Conservation (phyloP, 805 yeast genomes). For the Ogataea degrootiae region DNA sequence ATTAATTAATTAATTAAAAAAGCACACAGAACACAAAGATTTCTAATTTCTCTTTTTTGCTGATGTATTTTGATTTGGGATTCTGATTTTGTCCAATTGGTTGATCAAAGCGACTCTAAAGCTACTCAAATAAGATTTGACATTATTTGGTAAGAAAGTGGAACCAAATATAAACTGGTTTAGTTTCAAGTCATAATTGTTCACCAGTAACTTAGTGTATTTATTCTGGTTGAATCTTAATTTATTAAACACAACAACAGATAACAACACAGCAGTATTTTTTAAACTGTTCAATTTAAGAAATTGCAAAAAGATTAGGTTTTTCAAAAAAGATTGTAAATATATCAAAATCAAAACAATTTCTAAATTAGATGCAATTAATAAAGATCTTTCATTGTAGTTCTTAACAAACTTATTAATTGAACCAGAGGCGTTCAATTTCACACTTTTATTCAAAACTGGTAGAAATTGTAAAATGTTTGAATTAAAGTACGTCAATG, state of each 20-base stretch:
- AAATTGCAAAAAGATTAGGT: constrained; percentile 35
- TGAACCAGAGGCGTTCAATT: constrained; percentile 24
- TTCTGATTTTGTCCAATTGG: constrained; percentile 10
- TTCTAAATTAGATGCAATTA: constrained; percentile 44
- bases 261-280: constrained; percentile 35
- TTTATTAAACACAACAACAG: constrained; percentile 53
- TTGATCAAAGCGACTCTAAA: constrained; percentile 7
- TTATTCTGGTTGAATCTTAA: constrained; percentile 54
- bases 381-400: constrained; percentile 40
- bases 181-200: constrained; percentile 40
- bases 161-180: constrained; percentile 32
- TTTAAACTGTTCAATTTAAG: constrained; percentile 27
- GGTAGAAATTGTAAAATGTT: constrained; percentile 51
- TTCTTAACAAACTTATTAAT: constrained; percentile 32
- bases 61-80: constrained; percentile 8
- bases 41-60: constrained; percentile 8
- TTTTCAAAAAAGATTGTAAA: constrained; percentile 37
- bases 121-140: constrained; percentile 8
- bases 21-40: background rate
- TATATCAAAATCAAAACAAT: constrained; percentile 36
- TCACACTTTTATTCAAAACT: constrained; percentile 18
- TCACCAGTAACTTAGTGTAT: constrained; percentile 46
- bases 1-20: background rate
- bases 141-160: constrained; percentile 33
- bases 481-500: constrained; percentile 52